Conservation (phyloP, 306 rosid species). For the Quercus alba region DNA sequence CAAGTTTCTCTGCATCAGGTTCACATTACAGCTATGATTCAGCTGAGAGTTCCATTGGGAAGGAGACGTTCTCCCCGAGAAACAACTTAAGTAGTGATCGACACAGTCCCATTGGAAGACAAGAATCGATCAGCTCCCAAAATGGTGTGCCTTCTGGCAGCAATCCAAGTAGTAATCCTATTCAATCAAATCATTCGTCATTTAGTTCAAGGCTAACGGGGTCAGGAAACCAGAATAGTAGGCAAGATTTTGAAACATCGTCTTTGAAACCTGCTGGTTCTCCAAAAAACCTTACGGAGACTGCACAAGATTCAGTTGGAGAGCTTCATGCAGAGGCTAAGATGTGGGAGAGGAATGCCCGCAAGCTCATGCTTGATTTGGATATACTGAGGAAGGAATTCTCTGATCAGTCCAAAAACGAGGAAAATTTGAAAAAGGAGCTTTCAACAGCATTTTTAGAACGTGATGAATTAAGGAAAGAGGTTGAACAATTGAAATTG, state of each 20-base stretch:
- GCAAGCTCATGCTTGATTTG: constrained; percentile 74
- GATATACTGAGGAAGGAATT: constrained; percentile 60
- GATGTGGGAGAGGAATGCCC: constrained; percentile 95
- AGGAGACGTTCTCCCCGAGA: constrained; percentile 25
- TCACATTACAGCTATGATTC: constrained; percentile 44
- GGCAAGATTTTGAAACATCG: constrained; percentile 27
- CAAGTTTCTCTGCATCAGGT: constrained; percentile 43
- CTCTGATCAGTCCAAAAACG: constrained; percentile 53
- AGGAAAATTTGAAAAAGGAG: constrained; percentile 46
- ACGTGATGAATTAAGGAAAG: constrained; percentile 47
- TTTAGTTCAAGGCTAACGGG: constrained; percentile 28
- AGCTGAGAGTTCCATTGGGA: constrained; percentile 26
- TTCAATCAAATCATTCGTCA: constrained; percentile 27
- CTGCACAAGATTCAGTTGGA: constrained; percentile 47
- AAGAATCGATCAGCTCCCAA: constrained; percentile 35
- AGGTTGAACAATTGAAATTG: constrained; percentile 54
- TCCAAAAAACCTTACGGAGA: constrained; percentile 35
- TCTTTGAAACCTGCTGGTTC: constrained; percentile 27
- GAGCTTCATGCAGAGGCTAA: constrained; percentile 89
- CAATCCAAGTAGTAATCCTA: background rate
- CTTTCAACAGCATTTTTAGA: constrained; percentile 57
- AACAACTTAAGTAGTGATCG: constrained; percentile 25
- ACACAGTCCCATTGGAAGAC: constrained; percentile 30
- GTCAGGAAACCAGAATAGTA: constrained; percentile 28
- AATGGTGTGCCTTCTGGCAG: constrained; percentile 17